Base-by-base conservation (phyloP, 495 filamentous ascomycete genomes). In the Pseudotulostoma volvatum region DNA sequence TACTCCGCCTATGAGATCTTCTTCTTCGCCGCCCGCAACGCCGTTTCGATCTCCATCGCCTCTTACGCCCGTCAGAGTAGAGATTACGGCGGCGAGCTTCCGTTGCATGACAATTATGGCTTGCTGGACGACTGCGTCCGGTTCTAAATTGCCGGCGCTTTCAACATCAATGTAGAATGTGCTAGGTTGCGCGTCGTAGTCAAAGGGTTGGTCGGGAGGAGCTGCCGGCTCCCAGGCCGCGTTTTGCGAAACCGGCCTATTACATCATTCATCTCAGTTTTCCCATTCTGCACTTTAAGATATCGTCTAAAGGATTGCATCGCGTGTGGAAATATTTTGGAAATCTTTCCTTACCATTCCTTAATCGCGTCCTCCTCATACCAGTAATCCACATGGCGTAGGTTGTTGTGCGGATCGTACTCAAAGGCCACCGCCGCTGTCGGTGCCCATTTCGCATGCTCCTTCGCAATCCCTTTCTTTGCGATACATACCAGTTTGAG, bases 391-490 rank as follows among this genome's bases (percentile, higher is more conserved):
- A 84, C 62, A 62, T 97, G 90, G 41, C 71, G 66, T 33, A 97
- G 60, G 56, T 87, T 92, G 58, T 97, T 97, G 54, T 87, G 79
- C 41, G 90, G 90, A 52, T 97, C 90, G 57, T 97, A 97, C 59
- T 97, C 90, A 49, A 96, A 97, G 17, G 85, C 90, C 36, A 97
- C 77, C 3, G 90, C 92, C 40, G 86, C 68, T 31, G 79, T 81
- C 2, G 92, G 86, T 35, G 81, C 77, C 90, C 90, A 97, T 56
- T 97, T 97, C 0, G 92, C 80, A 64, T 97, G 90, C 55, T 97
- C 90, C 67, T 96, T 97, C 2, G 88, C 86, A 42, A 95, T 95
- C 0, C 90, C 90, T 67, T 96, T 96, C 70, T 93, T 95, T 37
- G 86, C 92, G 45, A 95, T 76, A 51, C 88, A 95, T 32, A 76